These are phyloP conservation scores for Alternaria gaisen DNA, from an alignment of 2,329 filamentous ascomycete species.

Conservation along the genomic window DNA sequence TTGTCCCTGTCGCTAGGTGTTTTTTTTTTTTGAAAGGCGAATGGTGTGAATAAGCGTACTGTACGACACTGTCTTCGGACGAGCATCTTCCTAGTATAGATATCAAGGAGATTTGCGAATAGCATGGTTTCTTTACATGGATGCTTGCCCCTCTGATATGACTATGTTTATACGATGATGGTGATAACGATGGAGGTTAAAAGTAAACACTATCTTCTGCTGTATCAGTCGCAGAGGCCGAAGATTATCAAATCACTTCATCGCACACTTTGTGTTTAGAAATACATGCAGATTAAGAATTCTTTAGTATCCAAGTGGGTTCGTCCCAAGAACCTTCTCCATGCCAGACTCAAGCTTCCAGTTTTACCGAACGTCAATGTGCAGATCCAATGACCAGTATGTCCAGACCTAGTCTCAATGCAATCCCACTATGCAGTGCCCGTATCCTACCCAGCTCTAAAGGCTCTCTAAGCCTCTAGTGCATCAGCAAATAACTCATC, in stretches of 20 bases:
- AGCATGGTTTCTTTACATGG: background rate
- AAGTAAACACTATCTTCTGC: background rate
- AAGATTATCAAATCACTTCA: background rate
- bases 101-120: conserved; percentile 1
- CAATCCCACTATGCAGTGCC: too few species aligned
- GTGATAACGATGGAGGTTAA: background rate
- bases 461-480: background rate
- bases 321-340: background rate
- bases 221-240: background rate
- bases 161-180: background rate
- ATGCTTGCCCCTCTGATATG: background rate
- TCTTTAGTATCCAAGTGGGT: background rate
- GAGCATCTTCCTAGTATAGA: background rate
- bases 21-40: background rate
- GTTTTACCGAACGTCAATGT: background rate
- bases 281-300: background rate
- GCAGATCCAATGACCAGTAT: too few species aligned
- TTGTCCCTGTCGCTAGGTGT: background rate
- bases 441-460: background rate
- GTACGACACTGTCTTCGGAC: background rate
- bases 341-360: background rate
- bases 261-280: background rate
- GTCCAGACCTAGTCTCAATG: background rate
- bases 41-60: background rate
- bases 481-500: conserved; percentile 5